Evolutionary conservation across 192 early-diverging fungal species (phyloP), one percentile per base, ranked within the genome.

Genomic region (Mortierella claussenii): DNA sequence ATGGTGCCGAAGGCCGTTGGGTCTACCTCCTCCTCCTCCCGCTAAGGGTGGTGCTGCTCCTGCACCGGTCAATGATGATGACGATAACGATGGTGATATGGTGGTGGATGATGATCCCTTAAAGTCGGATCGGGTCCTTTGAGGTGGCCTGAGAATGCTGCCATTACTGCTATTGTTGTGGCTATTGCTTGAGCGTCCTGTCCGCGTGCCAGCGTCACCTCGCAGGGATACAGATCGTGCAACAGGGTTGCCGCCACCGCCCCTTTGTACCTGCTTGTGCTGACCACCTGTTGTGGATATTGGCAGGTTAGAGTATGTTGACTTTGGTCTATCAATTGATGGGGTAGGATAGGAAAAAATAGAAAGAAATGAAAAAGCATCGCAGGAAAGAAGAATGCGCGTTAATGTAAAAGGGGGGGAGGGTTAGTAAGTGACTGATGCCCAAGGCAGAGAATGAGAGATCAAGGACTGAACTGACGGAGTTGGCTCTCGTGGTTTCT

Each of bases 81-180:
- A n/a, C n/a, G n/a, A n/a, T n/a, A n/a, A n/a, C n/a, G n/a, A n/a
- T n/a, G n/a, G n/a, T n/a, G n/a, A 7, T 5, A 3, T 10, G 4
- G 53, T 20, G 53, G 53, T n/a, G 23, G 18, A 17, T 13, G 6
- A 33, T 27, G 58, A 60, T n/a, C 51, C 53, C 32, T 33, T 67
- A 26, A 18, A 24, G 18, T 55, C 64, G 3, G 73, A 54, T 43
- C 53, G 15, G 28, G 49, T 52, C 9, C 45, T 55, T 23, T 67
- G 73, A n/a, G 53, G 73, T 30, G 59, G 73, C 43, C 34, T 66
- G 53, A 61, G 73, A 47, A 76, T 56, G 36, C 13, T 40, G 37
- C 8, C 13, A 40, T 7, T 13, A 40, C 37, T 40, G 13, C 13
- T 40, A 40, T 13, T 40, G 13, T 40, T 40, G 37, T 7, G 7